phyloP scores from a whole-genome alignment of 352 stramenopile species.

The Phytopythium delawarense region DNA sequence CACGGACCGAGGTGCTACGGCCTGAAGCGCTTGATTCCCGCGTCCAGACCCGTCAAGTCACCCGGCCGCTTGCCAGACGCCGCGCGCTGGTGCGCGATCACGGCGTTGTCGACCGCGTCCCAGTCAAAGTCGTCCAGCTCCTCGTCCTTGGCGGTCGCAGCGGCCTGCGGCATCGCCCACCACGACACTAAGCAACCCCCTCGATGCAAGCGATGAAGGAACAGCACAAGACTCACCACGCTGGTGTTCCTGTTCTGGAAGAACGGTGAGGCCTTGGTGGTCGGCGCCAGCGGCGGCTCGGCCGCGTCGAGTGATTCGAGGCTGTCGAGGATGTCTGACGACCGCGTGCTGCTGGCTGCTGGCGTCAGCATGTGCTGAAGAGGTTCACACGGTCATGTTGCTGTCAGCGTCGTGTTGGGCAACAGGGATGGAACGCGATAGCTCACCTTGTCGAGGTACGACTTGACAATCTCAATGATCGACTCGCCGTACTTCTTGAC shows the following conservation, averaged over 20 bases:
- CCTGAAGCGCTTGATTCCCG: background rate
- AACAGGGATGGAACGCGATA: background rate
- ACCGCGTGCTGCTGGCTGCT: constrained; percentile 16
- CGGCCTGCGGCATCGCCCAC: background rate
- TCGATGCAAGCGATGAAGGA: background rate
- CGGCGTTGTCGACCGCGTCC: constrained; percentile 38
- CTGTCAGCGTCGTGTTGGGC: background rate
- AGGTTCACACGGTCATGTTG: background rate
- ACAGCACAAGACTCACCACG: background rate
- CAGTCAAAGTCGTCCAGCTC: constrained; percentile 67
- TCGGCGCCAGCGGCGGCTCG: background rate
- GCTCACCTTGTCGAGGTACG: constrained; percentile 68
- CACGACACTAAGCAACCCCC: background rate
- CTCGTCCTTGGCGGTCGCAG: constrained; percentile 16
- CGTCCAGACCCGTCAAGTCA: background rate
- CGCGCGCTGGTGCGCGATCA: background rate
- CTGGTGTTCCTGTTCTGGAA: constrained; percentile 29
- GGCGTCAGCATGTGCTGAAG: constrained; percentile 63
- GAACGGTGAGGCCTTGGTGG: constrained; percentile 40
- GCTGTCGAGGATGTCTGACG: constrained; percentile 19
- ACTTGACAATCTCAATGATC: constrained; percentile 83
- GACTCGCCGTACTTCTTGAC: constrained; percentile 84
- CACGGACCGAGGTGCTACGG: background rate
- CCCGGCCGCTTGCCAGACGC: background rate
- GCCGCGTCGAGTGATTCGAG: constrained; percentile 27